A percentile compares a stretch with the other conserved stretches of the same genome.
Evolutionary conservation across 352 stramenopile genomes (phyloP).

Genomic region (Globisporangium iwayamae): DNA sequence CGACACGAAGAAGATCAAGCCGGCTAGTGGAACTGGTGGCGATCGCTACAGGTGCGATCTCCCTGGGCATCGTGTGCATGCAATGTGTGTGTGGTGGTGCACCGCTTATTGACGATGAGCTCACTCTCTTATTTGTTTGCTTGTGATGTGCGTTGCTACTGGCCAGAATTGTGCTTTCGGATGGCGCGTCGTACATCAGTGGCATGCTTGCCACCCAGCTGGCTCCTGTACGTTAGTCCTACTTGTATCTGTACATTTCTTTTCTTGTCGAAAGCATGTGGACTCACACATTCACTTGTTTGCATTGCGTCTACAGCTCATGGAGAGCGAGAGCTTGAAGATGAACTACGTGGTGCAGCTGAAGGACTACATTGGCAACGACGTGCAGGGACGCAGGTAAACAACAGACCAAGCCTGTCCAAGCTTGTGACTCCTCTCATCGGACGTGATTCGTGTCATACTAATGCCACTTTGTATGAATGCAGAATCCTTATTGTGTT

Average conservation of each 20-base stretch:
- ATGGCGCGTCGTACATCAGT: conserved; percentile 79
- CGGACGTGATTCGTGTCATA: too few relatives aligned
- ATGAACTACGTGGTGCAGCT: conserved; percentile 84
- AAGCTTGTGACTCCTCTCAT: background rate
- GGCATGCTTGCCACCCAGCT: conserved; percentile 85
- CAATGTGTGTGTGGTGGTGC: background rate
- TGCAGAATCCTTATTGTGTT: conserved; percentile 81
- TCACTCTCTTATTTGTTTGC: background rate
- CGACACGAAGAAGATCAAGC: conserved; percentile 87
- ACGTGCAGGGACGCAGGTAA: conserved; percentile 72
- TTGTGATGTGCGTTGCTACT: background rate
- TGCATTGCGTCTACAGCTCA: conserved; percentile 36
- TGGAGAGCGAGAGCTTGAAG: conserved; percentile 78
- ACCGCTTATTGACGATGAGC: background rate
- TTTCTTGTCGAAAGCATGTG: background rate
- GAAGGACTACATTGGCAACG: conserved; percentile 83
- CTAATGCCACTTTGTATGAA: background rate
- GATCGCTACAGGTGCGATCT: conserved; percentile 63
- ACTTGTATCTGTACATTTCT: background rate
- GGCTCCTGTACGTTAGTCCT: conserved; percentile 40
- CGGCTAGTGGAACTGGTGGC: conserved; percentile 58
- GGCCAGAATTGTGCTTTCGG: conserved; percentile 70
- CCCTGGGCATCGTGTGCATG: background rate
- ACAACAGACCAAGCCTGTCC: background rate
- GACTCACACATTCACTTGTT: background rate